Evolutionary conservation across 2,329 filamentous ascomycete genomes (phyloP), one percentile per base, ranked within the genome.

Genomic region (Albifimbria verrucaria): DNA sequence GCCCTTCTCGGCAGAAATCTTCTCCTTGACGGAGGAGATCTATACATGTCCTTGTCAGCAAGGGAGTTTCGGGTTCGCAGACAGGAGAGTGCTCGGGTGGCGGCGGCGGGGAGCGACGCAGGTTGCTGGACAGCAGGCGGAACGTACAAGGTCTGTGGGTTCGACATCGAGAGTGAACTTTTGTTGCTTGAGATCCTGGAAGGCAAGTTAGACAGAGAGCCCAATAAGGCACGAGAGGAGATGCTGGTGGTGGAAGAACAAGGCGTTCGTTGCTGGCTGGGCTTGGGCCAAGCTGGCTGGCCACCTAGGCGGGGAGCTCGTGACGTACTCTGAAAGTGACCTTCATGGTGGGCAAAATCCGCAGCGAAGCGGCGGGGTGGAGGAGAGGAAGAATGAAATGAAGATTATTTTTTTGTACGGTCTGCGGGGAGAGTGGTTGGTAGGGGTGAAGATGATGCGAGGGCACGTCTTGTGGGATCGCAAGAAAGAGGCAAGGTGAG

Each of bases 101-200:
- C 50, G 55, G 53, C 52, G 57, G 52, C 51, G 53, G 57, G 53
- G 51, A 55, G 56, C 55, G 52, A 59, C 24, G n/a, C 17, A 48
- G 22, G 20, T 10, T 10, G 7, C 15, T 10, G 9, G 15, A n/a
- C 39, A 21, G 49, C 54, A 32, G 52, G 62, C 62, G 59, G 69
- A 68, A 70, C 88, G 66, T 87, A 97, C 92, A 72, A 90, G 89
- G 71, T 97, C 92, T 60, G 89, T 87, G 59, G 92, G 90, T 73
- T 97, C 92, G 68, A 92, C 90, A 63, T 97, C 93, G 79, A 99
- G 89, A 68, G 87, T 86, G 77, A 99, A 99, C 80, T 97, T 97
- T 73, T 97, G 90, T 76, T 97, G 94, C 81, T 97, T 97, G 68
- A 99, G 83, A 79, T 99, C 94, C 92, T 97, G 65, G 20, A 21